Evolutionary conservation across 169 alveolate species (phyloP), one percentile per base, ranked within the genome.

Genomic region (Plasmodium gaboni): DNA sequence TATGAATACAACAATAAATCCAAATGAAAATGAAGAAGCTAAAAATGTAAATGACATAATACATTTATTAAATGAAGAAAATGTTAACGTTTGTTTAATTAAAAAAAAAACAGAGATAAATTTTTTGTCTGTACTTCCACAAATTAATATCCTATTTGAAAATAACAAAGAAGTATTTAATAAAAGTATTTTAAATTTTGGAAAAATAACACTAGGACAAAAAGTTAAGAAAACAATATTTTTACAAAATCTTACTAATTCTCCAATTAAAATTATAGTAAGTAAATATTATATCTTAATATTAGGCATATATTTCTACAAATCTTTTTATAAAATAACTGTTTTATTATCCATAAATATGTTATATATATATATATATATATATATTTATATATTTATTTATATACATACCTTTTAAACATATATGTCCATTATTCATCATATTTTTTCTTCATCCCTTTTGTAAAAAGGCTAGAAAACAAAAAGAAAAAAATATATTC

Each of bases 81-180:
- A 80, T 53, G 17, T 80, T 8, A 65, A 80, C 51, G 76, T 68
- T 12, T 24, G 85, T 67, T 80, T 80, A 53, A 80, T 80, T 53
- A 80, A 80, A 68, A 63, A 80, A 80, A 65, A 71, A 42, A 55
- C 59, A 24, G 24, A 80, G 32, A 13, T 68, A 38, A 65, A 80
- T 51, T 68, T 69, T 78, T 28, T 80, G 55, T 69, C 73, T 59
- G 90, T 80, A 5, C 42, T 80, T 26, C 90, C 90, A 55, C 90
- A 80, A 32, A 53, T 80, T 67, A 50, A 60, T 48, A 80, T 80
- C 44, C 50, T 80, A 13, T 80, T 42, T 9, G 83, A 80, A 8
- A 22, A 80, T 55, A 61, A 63, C 38, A 68, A 42, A 48, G 73
- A 80, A 60, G 57, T 80, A 17, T 80, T 67, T 61, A 59, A 80